Evolutionary conservation across 768 basidiomycete species (phyloP).

Genomic region (Tricholoma bakamatsutake): DNA sequence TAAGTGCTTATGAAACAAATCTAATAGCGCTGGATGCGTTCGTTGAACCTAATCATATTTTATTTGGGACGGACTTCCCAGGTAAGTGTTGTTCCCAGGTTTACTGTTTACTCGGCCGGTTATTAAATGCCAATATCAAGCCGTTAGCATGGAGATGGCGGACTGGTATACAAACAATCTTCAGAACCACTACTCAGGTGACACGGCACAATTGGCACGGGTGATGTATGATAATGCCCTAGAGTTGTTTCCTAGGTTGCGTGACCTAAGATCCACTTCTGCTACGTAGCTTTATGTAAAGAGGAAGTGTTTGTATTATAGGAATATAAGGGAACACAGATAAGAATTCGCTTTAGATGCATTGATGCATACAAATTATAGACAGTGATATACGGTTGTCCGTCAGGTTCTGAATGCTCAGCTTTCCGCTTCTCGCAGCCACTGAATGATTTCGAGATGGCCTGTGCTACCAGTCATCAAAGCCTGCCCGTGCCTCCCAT

Average conservation of each 20-base stretch:
- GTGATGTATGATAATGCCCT: conserved; percentile 48
- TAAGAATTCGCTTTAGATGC: not conserved
- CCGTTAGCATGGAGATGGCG: conserved; percentile 49
- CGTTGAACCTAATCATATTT: conserved; percentile 41
- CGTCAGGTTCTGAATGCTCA: not conserved
- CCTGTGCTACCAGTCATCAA: conserved; percentile 46
- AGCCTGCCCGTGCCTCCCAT: conserved; percentile 59
- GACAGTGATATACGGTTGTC: not conserved
- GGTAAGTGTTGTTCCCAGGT: conserved; percentile 33
- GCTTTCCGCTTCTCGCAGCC: conserved; percentile 38
- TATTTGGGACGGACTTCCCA: conserved; percentile 77
- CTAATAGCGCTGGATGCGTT: conserved; percentile 47
- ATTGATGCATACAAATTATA: not conserved
- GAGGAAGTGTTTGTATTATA: no score
- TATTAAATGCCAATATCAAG: conserved; percentile 26
- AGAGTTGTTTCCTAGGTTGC: conserved; percentile 39
- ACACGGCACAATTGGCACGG: conserved; percentile 32
- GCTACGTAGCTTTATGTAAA: not conserved
- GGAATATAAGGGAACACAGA: not conserved
- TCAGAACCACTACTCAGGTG: conserved; percentile 39
- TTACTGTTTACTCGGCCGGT: not conserved
- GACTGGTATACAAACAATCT: conserved; percentile 58
- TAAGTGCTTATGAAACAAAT: conserved; percentile 51
- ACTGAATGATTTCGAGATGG: conserved; percentile 53
- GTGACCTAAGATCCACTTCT: not conserved